These are phyloP conservation scores for Odonthalia washingtoniensis DNA, from an alignment of 31 red algal species.

Conservation along the genomic window DNA sequence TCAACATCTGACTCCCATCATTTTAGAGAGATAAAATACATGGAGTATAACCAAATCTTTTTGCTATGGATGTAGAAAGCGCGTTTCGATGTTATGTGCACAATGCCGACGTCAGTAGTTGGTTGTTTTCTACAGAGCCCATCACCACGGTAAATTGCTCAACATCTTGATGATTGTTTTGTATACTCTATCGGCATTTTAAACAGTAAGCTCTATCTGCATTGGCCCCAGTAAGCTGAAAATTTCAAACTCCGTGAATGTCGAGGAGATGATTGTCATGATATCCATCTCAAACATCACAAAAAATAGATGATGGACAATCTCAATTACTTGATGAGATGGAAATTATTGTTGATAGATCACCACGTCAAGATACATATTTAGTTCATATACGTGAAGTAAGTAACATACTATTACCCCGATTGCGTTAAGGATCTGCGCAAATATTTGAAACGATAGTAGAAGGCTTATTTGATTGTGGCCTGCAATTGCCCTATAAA, in stretches of 20 bases:
- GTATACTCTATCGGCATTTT: slow-evolving; percentile 77
- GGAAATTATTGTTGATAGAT: slow-evolving; percentile 63
- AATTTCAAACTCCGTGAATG: slow-evolving; percentile 42
- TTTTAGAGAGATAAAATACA: too few relatives aligned
- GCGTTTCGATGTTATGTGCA: slow-evolving; percentile 45
- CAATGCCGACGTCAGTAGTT: slow-evolving; percentile 55
- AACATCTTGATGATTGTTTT: slow-evolving; percentile 50
- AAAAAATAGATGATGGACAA: too few relatives aligned
- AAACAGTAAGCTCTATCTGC: too few relatives aligned
- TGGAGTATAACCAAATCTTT: too few relatives aligned
- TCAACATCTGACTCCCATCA: too few relatives aligned
- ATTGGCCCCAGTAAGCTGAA: slow-evolving; percentile 12
- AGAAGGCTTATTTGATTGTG: slow-evolving; percentile 58
- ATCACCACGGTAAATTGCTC: slow-evolving; percentile 46
- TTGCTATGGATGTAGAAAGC: slow-evolving; percentile 58
- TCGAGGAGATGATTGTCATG: slow-evolving; percentile 76
- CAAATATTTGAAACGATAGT: slow-evolving; percentile 38
- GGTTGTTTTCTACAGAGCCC: slow-evolving; percentile 58
- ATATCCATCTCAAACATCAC: slow-evolving; percentile 24
- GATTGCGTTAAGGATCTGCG: slow-evolving; percentile 55
- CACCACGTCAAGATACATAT: slow-evolving; percentile 59
- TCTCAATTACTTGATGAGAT: slow-evolving; percentile 66
- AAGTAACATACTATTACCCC: slow-evolving; percentile 55
- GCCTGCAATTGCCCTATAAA: too few relatives aligned
- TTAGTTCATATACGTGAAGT: slow-evolving; percentile 52